Percentiles rank a stretch among this genome's conserved stretches.
Evolutionary conservation across 2,329 filamentous ascomycete species (phyloP).

Genomic region (Penicillium corylophilum): DNA sequence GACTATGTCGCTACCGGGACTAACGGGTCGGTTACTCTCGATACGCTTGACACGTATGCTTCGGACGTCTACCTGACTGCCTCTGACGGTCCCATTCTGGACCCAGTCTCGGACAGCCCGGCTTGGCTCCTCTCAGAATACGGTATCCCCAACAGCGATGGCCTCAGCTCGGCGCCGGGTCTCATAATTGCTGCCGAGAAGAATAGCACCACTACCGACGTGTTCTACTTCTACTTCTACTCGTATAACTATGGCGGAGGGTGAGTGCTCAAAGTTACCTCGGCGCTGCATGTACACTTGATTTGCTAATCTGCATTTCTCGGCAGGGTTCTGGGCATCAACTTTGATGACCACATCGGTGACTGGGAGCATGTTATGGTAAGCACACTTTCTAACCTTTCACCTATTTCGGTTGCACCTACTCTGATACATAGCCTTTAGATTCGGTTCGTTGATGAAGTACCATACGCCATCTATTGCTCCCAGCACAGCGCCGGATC

Average conservation of each 20-base stretch:
- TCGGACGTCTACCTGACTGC: slow-evolving; percentile 6
- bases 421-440: neutral
- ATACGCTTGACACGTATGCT: neutral
- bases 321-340: slow-evolving; percentile 3
- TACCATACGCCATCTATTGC: slow-evolving; percentile 4
- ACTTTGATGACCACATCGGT: slow-evolving; percentile 5
- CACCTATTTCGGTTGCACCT: neutral
- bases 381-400: neutral
- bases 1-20: neutral
- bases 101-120: slow-evolving; percentile 1
- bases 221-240: slow-evolving; percentile 7
- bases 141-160: slow-evolving; percentile 2
- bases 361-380: slow-evolving; percentile 7
- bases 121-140: slow-evolving; percentile 5
- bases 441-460: slow-evolving; percentile 5
- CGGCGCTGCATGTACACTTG: neutral
- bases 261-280: neutral
- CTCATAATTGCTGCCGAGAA: slow-evolving; percentile 2
- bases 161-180: slow-evolving; percentile 1
- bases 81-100: slow-evolving; percentile 4
- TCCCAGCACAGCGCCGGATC: slow-evolving; percentile 5
- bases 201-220: slow-evolving; percentile 5
- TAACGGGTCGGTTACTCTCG: slow-evolving; percentile 4
- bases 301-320: neutral
- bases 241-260: slow-evolving; percentile 5